A percentile compares a stretch with the other conserved stretches of the same genome.
Conservation (phyloP, 2,329 filamentous ascomycete genomes). For the Tolypocladium nubicola region DNA sequence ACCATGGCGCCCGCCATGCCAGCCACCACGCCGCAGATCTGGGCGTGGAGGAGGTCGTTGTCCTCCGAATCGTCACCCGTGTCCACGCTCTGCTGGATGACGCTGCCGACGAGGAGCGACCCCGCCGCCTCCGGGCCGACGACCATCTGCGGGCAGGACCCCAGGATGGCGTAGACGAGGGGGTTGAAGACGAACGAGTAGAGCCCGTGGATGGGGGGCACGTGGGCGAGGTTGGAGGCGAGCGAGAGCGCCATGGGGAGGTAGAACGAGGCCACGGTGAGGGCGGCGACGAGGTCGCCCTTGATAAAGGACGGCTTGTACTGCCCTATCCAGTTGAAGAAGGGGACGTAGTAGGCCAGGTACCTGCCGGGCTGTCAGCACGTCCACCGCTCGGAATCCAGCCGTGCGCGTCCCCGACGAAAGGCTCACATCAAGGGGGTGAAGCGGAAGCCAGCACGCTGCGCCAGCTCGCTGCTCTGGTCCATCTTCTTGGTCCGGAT, state of each 20-base stretch:
- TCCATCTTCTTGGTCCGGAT: conserved; percentile 58
- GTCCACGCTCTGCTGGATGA: conserved; percentile 69
- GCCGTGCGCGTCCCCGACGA: no score
- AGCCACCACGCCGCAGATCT: conserved; percentile 79
- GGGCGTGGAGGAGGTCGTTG: conserved; percentile 58
- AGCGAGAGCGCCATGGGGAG: conserved; percentile 94
- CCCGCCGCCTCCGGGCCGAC: conserved; percentile 93
- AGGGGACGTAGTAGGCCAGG: conserved; percentile 84
- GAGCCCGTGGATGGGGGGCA: conserved; percentile 86
- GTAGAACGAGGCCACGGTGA: conserved; percentile 98
- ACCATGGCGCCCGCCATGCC: conserved; percentile 83
- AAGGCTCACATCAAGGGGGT: conserved; percentile 58
- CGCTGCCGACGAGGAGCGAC: conserved; percentile 78
- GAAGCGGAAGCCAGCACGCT: conserved; percentile 63
- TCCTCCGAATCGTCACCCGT: conserved; percentile 54
- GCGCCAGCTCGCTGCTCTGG: conserved; percentile 60
- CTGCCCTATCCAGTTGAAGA: conserved; percentile 80
- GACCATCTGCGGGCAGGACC: conserved; percentile 86
- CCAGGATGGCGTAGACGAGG: conserved; percentile 79
- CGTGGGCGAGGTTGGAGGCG: conserved; percentile 82
- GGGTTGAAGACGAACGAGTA: conserved; percentile 94
- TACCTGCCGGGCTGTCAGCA: conserved; percentile 45
- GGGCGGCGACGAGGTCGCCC: conserved; percentile 76
- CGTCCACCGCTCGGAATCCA: background rate
- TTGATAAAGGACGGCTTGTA: conserved; percentile 74